Evolutionary conservation across 2,329 filamentous ascomycete genomes (phyloP).

Genomic region (Boeremia lycopersici): DNA sequence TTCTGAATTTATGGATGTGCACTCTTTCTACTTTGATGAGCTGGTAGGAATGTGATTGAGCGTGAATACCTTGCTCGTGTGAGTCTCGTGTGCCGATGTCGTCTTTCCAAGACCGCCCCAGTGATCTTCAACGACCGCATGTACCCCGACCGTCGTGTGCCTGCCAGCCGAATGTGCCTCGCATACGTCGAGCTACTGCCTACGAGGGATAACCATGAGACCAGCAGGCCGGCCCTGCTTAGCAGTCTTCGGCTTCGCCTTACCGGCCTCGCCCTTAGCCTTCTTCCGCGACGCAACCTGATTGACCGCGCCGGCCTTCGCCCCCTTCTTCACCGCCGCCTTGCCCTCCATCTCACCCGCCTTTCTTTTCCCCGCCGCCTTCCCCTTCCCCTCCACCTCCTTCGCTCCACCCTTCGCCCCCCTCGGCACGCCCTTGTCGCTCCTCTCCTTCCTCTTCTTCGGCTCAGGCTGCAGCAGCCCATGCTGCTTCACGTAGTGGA

Average conservation of each 20-base stretch:
- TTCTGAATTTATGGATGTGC: background rate
- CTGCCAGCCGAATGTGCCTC: too few species aligned
- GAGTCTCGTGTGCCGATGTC: too few species aligned
- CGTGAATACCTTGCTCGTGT: too few species aligned
- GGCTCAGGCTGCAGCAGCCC: conserved; percentile 20
- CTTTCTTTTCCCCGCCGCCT: background rate
- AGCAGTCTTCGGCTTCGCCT: background rate
- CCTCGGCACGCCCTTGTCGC: conserved; percentile 26
- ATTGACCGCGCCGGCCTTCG: background rate
- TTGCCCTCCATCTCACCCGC: conserved; percentile 1
- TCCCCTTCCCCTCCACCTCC: background rate
- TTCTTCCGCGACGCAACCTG: conserved; percentile 28
- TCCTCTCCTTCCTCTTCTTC: conserved; percentile 18
- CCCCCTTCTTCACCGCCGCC: conserved; percentile 2
- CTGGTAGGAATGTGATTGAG: too few species aligned
- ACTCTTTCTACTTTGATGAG: too few species aligned
- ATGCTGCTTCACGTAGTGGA: conserved; percentile 39
- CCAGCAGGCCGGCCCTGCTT: background rate
- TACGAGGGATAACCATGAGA: background rate
- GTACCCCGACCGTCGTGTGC: too few species aligned
- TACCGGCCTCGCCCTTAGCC: conserved; percentile 17
- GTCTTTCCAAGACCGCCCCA: too few species aligned
- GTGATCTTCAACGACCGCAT: too few species aligned
- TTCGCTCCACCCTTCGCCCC: conserved; percentile 9
- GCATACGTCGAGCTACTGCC: background rate